Conservation (phyloP, 495 filamentous ascomycete genomes). For the Penicillium lagena region DNA sequence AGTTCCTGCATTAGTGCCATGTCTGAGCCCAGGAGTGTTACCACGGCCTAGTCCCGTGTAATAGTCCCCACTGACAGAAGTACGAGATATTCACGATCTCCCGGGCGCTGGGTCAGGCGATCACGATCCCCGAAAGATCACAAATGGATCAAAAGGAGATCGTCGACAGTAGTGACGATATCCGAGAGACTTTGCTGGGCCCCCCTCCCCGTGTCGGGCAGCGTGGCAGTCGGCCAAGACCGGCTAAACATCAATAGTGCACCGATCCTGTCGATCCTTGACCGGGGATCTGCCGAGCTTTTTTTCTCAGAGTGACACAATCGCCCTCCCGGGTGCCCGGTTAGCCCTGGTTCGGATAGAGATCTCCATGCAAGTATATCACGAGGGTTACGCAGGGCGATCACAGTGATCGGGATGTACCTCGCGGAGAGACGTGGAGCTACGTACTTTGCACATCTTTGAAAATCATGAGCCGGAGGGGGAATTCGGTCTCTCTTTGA, state of each 20-base stretch:
- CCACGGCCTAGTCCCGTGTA: too few relatives aligned
- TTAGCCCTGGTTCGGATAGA: constrained; percentile 11
- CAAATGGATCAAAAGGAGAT: too few relatives aligned
- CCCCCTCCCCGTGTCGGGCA: constrained; percentile 4
- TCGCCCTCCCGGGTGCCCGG: constrained; percentile 10
- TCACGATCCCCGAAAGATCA: not conserved
- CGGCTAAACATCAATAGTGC: constrained; percentile 41
- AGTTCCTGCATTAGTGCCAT: constrained; percentile 43
- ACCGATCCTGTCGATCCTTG: constrained; percentile 41
- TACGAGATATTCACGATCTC: too few relatives aligned
- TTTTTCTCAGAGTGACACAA: constrained; percentile 14
- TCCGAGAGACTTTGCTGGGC: too few relatives aligned
- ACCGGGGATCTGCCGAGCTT: constrained; percentile 27
- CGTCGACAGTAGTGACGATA: too few relatives aligned
- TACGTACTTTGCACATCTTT: too few relatives aligned
- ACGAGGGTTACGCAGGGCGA: constrained; percentile 9
- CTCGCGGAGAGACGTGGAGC: too few relatives aligned
- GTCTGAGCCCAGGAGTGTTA: constrained; percentile 8
- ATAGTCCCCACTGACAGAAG: too few relatives aligned
- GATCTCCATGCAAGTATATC: constrained; percentile 22
- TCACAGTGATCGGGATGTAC: too few relatives aligned
- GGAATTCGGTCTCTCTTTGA: not conserved
- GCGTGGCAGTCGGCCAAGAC: constrained; percentile 32
- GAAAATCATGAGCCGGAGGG: not conserved
- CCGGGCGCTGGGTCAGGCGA: not conserved